These are phyloP conservation scores for Penicillium sp. DNA, from an alignment of 2,329 filamentous ascomycete genomes.

Conservation along the genomic window DNA sequence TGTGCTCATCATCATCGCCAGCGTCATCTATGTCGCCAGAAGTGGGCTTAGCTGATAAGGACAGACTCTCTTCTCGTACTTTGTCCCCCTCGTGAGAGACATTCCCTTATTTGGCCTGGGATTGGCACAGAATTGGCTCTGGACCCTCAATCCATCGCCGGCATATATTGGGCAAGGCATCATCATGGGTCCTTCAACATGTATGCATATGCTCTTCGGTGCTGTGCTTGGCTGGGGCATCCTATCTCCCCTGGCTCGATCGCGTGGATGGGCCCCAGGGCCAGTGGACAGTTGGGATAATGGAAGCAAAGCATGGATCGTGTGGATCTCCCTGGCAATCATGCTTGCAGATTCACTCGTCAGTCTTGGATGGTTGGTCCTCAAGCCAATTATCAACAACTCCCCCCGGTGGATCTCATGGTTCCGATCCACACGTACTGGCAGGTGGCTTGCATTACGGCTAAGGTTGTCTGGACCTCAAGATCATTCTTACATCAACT, in stretches of 20 bases:
- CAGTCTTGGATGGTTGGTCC: conserved; percentile 71
- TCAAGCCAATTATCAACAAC: conserved; percentile 55
- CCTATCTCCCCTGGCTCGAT: conserved; percentile 81
- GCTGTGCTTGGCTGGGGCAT: conserved; percentile 86
- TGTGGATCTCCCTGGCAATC: conserved; percentile 92
- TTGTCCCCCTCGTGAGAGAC: conserved; percentile 75
- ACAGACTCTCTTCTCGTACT: conserved; percentile 80
- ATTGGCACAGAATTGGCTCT: conserved; percentile 77
- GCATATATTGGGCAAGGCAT: conserved; percentile 96
- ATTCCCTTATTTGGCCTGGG: conserved; percentile 77
- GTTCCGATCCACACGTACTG: conserved; percentile 25
- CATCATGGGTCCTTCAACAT: conserved; percentile 96
- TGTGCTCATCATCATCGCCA: neutral
- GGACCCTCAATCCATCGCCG: conserved; percentile 94
- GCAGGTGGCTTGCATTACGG: conserved; percentile 23
- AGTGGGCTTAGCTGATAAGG: conserved; percentile 10
- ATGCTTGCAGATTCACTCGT: conserved; percentile 93
- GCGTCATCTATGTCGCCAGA: neutral
- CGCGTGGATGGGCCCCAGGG: conserved; percentile 81
- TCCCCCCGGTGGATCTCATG: conserved; percentile 32
- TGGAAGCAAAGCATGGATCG: conserved; percentile 97
- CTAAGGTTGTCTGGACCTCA: conserved; percentile 10
- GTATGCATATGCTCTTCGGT: conserved; percentile 89
- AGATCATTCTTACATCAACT: conserved; percentile 25
- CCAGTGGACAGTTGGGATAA: conserved; percentile 80